Base-by-base conservation (phyloP, 495 filamentous ascomycete species). In the Lichenothelia convexa region DNA sequence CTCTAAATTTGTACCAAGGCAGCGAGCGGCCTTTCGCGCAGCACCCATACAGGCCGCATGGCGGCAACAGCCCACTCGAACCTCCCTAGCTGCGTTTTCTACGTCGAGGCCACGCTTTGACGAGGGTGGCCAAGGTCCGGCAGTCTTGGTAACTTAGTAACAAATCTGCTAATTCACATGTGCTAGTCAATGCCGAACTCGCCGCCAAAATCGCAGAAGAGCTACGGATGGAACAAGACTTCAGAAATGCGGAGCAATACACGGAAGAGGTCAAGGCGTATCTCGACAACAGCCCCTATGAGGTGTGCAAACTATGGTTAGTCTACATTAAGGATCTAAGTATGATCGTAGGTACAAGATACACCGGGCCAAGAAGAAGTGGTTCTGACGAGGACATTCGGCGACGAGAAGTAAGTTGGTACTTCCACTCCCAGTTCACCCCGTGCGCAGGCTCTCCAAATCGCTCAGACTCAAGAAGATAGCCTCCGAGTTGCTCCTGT, bases 311-410 rank as follows among this genome's bases (percentile, higher is more conserved):
- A n/a, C n/a, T n/a, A n/a, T n/a, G n/a, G n/a, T n/a, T n/a, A n/a
- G n/a, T n/a, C n/a, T n/a, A n/a, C n/a, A n/a, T n/a, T n/a, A n/a
- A n/a, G n/a, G n/a, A n/a, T n/a, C n/a, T n/a, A n/a, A n/a, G n/a
- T n/a, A n/a, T n/a, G n/a, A n/a, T n/a, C n/a, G n/a, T n/a, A n/a
- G n/a, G n/a, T n/a, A n/a, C n/a, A n/a, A n/a, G n/a, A n/a, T 53
- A 67, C 63, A 22, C 64, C 73, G 27, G 87, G 87, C 41, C 66
- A 83, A 50, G 80, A 95, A 57, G 83, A 94, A 41, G 80, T 99
- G 45, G 59, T 75, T 26, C 65, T 99, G 41, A 76, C 70, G 31
- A 78, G 85, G 49, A 78, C 72, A 48, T 86, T 80, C 42, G 79
- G 78, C 50, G 75, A 87, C 50, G 89, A 99, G 64, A 80, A 70